These are phyloP conservation scores for Globisporangium radiosum DNA, from an alignment of 352 stramenopile species.

Conservation along the genomic window DNA sequence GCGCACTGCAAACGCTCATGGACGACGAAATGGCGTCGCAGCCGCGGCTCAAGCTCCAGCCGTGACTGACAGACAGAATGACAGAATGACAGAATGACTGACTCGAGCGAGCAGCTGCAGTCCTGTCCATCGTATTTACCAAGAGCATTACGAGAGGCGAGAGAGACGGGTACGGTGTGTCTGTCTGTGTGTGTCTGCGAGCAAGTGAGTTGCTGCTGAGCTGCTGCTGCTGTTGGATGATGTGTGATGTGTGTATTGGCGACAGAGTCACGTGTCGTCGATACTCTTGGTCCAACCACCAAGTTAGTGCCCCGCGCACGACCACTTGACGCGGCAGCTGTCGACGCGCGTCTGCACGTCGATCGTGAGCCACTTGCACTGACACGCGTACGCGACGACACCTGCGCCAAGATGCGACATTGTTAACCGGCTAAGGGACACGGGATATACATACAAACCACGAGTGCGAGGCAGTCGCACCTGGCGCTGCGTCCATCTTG, in stretches of 20 bases:
- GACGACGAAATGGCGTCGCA: constrained; percentile 46
- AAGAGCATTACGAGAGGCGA: no score
- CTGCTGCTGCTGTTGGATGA: no score
- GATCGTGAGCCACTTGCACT: constrained; percentile 78
- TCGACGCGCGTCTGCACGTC: constrained; percentile 39
- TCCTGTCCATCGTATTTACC: not conserved
- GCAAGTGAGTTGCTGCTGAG: no score
- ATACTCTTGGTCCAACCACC: no score
- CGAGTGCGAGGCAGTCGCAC: constrained; percentile 14
- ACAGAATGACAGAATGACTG: not conserved
- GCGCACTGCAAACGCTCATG: constrained; percentile 29
- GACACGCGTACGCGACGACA: constrained; percentile 63
- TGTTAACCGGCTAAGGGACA: no score
- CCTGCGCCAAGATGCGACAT: constrained; percentile 13
- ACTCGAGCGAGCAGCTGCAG: not conserved
- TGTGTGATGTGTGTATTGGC: no score
- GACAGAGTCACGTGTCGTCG: no score
- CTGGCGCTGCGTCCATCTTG: constrained; percentile 50
- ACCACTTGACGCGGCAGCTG: constrained; percentile 61
- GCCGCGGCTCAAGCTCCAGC: constrained; percentile 39
- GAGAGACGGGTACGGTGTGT: no score
- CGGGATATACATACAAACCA: not conserved
- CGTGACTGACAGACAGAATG: not conserved
- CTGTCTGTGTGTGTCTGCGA: no score
- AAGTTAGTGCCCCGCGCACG: constrained; percentile 50